Conservation (phyloP, 495 filamentous ascomycete genomes). For the Trichoderma orchidacearum region DNA sequence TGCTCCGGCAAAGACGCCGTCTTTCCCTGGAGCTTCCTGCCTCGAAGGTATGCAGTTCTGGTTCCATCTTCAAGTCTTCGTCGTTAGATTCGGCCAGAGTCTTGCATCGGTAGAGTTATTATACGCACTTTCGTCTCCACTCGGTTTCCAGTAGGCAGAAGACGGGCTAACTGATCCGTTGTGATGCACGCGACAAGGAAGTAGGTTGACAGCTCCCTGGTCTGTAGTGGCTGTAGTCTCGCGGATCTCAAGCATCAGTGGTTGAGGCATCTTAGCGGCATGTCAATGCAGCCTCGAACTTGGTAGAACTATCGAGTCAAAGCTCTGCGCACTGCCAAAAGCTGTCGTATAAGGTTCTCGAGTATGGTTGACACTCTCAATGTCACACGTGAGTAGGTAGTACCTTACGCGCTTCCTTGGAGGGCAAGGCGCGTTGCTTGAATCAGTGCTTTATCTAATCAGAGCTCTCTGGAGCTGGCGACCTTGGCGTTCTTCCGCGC, state of each 20-base stretch:
- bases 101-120: background rate
- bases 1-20: conserved; percentile 54
- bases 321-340: background rate
- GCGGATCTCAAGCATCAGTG: conserved; percentile 12
- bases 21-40: conserved; percentile 64
- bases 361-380: too few relatives aligned
- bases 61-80: conserved; percentile 20
- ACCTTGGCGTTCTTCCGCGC: background rate
- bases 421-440: background rate
- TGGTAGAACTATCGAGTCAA: background rate
- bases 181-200: conserved; percentile 75
- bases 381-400: too few relatives aligned
- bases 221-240: conserved; percentile 4
- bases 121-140: conserved; percentile 16
- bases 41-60: conserved; percentile 62
- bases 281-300: background rate
- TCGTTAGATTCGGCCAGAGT: background rate
- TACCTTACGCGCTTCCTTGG: background rate
- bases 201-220: conserved; percentile 57
- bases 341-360: too few relatives aligned
- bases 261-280: conserved; percentile 13
- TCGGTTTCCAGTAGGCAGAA: conserved; percentile 59
- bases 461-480: background rate
- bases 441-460: background rate
- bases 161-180: conserved; percentile 55